Evolutionary conservation across 371 early-diverging fungal species (phyloP).

Genomic region (Capniomyces stellatus): DNA sequence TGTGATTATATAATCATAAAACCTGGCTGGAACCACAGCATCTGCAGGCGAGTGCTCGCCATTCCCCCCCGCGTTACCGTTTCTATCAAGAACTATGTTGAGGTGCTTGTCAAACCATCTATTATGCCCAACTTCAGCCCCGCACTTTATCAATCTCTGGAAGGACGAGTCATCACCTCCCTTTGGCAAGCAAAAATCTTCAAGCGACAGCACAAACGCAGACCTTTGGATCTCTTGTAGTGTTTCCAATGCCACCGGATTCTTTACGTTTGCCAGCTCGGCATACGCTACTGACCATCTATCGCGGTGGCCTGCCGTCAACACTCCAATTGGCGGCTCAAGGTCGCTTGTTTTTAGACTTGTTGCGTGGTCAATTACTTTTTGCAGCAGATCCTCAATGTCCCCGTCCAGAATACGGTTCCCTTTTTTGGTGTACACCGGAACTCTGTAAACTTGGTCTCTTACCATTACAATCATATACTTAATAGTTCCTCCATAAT

Average conservation of each 20-base stretch:
- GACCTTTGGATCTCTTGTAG: conserved; percentile 1
- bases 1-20: conserved; percentile 37
- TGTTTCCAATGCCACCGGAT: background rate
- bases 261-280: conserved; percentile 18
- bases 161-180: conserved; percentile 10
- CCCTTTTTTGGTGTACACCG: conserved; percentile 30
- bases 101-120: conserved; percentile 80
- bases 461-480: conserved; percentile 54
- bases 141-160: conserved; percentile 26
- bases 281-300: conserved; percentile 44
- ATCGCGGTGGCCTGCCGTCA: conserved; percentile 77
- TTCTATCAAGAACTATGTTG: conserved; percentile 40
- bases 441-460: conserved; percentile 61
- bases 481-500: conserved; percentile 28
- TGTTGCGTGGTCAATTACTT: conserved; percentile 28
- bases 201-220: conserved; percentile 1
- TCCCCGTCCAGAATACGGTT: conserved; percentile 38
- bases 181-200: conserved; percentile 2
- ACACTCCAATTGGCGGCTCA: conserved; percentile 43
- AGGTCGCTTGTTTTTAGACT: conserved; percentile 11
- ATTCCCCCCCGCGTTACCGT: conserved; percentile 49
- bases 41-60: conserved; percentile 78
- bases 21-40: conserved; percentile 45
- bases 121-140: conserved; percentile 51
- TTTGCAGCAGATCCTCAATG: conserved; percentile 35